Evolutionary conservation across 2,329 filamentous ascomycete species (phyloP), one percentile per base, ranked within the genome.

Genomic region (Lasiodiplodia sp.): DNA sequence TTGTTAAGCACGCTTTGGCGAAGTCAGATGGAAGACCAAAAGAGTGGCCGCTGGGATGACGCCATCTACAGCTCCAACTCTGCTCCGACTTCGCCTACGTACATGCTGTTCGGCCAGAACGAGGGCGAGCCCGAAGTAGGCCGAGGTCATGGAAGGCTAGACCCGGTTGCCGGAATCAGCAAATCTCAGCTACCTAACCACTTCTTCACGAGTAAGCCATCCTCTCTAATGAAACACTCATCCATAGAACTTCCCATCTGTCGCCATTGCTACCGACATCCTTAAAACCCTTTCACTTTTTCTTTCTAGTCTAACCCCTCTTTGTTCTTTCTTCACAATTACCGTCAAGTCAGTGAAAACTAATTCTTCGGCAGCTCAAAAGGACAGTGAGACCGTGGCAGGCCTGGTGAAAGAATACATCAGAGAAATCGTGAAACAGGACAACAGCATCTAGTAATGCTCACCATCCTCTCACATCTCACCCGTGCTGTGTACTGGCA

Each of bases 1-100:
- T 25, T 25, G 23, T 5, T 1, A 37, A 64, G 60, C 11, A 52
- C 44, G 2, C 31, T 64, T 3, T 64, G 60, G 60, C 60, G 60
- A 2, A 64, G 31, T 7, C 60, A 64, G 21, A 52, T 64, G 60
- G 60, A 64, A 12, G 60, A 52, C 3, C 40, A 49, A 11, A 49
- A 52, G 44, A 64, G 16, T 5, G 60, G 60, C 47, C 60, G 60
- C 28, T 64, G 60, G 60, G 60, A 64, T 12, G 60, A 52, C 28
- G 31, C 14, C 18, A 52, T 64, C 28, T 52, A 23, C 60, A 34
- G 2, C 3, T 64, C 60, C 8, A 25, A n/a, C 47, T 28, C 28
- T 12, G 47, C 28, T 12, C 11, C n/a, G 18, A 16, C n/a, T 18
- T 8, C 60, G 4, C 60, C 28, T 5, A 64, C 60, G 7, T 64